Percentiles rank a stretch among this genome's conserved stretches.
These are phyloP conservation scores for Cucurbitaria berberidis DNA, from an alignment of 2,329 filamentous ascomycete species.

Conservation along the genomic window DNA sequence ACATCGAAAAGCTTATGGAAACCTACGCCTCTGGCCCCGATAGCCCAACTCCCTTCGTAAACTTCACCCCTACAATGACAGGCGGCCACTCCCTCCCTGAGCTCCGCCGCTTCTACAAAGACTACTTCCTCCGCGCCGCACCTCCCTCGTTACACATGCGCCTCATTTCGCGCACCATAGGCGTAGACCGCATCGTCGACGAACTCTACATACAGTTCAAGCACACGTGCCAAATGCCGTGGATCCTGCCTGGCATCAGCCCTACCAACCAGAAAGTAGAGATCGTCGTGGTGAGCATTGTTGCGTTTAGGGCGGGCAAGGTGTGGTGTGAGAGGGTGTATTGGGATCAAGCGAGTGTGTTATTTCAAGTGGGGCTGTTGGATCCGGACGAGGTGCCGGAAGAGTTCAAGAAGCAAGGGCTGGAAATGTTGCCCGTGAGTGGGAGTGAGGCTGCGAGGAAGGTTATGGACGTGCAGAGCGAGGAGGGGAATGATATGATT, in stretches of 20 bases:
- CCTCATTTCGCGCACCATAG: constrained; percentile 64
- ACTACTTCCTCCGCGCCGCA: constrained; percentile 59
- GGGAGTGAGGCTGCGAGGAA: constrained; percentile 56
- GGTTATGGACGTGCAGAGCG: constrained; percentile 53
- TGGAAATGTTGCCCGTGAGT: constrained; percentile 55
- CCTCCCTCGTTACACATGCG: constrained; percentile 59
- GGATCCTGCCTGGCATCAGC: constrained; percentile 65
- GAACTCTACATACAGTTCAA: constrained; percentile 64
- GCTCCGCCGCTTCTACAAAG: constrained; percentile 59
- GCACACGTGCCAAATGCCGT: constrained; percentile 62
- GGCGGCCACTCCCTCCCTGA: constrained; percentile 54
- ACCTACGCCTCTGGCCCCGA: constrained; percentile 39
- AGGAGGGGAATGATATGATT: constrained; percentile 55
- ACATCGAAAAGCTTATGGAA: constrained; percentile 47
- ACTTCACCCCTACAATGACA: constrained; percentile 55
- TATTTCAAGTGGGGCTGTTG: constrained; percentile 64
- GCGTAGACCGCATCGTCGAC: constrained; percentile 65
- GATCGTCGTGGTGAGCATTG: constrained; percentile 63
- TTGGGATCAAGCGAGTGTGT: constrained; percentile 67
- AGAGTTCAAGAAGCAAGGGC: constrained; percentile 51
- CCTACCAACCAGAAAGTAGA: constrained; percentile 64
- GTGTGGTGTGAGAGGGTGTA: constrained; percentile 65
- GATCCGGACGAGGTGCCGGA: constrained; percentile 62
- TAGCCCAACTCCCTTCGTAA: constrained; percentile 47
- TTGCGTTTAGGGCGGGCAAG: constrained; percentile 60